phyloP scores from a whole-genome alignment of 148 eudicot genomes.

The Chenopodium quinoa region DNA sequence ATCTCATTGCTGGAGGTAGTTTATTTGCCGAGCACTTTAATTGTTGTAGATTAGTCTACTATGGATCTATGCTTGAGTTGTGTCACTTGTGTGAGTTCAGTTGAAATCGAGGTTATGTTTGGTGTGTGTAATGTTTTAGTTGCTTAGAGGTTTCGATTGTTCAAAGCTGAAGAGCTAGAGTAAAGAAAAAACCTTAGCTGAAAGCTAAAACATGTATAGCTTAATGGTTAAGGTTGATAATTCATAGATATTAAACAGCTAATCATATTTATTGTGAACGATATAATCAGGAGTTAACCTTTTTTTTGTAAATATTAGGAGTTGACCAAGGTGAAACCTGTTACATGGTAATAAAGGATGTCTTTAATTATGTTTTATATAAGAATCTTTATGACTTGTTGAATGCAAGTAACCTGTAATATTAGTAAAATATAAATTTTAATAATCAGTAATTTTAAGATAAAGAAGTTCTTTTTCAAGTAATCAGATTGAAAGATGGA shows the following conservation, averaged over 20 bases:
- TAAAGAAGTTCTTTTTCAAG: not conserved
- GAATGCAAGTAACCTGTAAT: not conserved
- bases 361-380: not conserved
- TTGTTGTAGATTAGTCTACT: not conserved
- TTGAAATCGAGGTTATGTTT: not conserved
- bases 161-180: not conserved
- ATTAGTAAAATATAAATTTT: too few species aligned
- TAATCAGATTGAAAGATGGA: not conserved
- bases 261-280: too few species aligned
- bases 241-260: not conserved
- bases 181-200: not conserved
- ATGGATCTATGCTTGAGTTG: not conserved
- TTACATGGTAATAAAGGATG: not conserved
- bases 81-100: not conserved
- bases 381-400: not conserved
- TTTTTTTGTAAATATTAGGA: too few species aligned
- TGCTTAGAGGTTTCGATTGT: not conserved
- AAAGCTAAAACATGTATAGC: too few species aligned
- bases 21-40: not conserved
- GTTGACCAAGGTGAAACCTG: not conserved
- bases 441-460: too few species aligned
- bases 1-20: slow-evolving; percentile 79
- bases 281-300: not conserved
- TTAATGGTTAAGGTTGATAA: not conserved
- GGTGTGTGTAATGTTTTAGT: not conserved